phyloP scores from a whole-genome alignment of 345 rosid species.

The Orychophragmus violaceus region DNA sequence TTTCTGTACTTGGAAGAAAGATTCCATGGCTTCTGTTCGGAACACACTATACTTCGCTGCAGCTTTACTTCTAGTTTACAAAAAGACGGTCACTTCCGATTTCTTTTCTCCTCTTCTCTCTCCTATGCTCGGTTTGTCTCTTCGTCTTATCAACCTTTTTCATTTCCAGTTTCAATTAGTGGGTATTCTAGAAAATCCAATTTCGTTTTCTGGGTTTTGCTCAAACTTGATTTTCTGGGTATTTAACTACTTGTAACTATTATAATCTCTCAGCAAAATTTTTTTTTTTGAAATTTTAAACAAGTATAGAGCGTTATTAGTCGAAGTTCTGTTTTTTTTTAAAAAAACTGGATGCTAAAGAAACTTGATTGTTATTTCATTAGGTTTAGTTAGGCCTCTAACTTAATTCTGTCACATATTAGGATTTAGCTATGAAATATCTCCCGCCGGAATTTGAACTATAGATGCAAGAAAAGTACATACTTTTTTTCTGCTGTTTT shows the following conservation, averaged over 20 bases:
- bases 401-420: neutral
- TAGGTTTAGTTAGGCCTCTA: neutral
- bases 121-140: slow-evolving; percentile 33
- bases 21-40: slow-evolving; percentile 30
- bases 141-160: neutral
- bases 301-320: neutral
- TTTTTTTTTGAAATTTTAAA: neutral
- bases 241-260: neutral
- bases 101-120: slow-evolving; percentile 38
- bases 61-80: slow-evolving; percentile 22
- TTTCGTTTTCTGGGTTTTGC: neutral
- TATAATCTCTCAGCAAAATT: neutral
- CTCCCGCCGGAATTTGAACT: slow-evolving; percentile 22
- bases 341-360: neutral
- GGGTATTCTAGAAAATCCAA: neutral
- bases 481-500: neutral
- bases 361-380: neutral
- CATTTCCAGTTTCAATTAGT: neutral
- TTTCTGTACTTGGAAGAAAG: neutral
- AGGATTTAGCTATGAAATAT: neutral
- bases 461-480: neutral
- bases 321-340: neutral
- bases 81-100: slow-evolving; percentile 29
- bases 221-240: neutral
- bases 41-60: slow-evolving; percentile 18